These are phyloP conservation scores for Candida sphagnicola DNA, from an alignment of 805 yeast species.

Conservation along the genomic window DNA sequence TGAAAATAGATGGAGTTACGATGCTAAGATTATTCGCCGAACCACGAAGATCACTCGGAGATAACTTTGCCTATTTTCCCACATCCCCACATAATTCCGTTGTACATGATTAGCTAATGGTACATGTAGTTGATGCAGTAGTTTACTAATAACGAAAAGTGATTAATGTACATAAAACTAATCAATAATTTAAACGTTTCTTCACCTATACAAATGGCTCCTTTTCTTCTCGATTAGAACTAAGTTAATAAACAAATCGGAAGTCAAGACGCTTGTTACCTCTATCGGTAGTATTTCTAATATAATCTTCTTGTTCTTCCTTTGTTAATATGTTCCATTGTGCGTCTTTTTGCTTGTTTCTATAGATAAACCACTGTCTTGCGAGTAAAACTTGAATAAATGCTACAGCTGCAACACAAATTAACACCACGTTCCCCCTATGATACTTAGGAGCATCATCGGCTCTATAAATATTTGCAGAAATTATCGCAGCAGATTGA, in stretches of 20 bases:
- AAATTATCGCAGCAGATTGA: constrained; percentile 53
- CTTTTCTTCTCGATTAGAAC: too few relatives aligned
- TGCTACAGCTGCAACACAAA: constrained; percentile 30
- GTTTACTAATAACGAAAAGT: too few relatives aligned
- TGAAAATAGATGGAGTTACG: too few relatives aligned
- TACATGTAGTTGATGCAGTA: too few relatives aligned
- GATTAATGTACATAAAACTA: too few relatives aligned
- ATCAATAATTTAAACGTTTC: too few relatives aligned
- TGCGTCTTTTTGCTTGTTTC: constrained; percentile 42
- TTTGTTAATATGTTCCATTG: constrained; percentile 49
- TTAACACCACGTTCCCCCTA: constrained; percentile 48
- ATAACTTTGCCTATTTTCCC: too few relatives aligned
- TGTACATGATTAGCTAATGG: too few relatives aligned
- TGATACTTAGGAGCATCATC: constrained; percentile 59
- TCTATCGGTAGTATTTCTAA: constrained; percentile 40
- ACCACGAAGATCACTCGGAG: too few relatives aligned
- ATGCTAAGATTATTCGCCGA: too few relatives aligned
- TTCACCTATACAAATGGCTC: too few relatives aligned
- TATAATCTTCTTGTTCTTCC: constrained; percentile 50
- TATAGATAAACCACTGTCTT: constrained; percentile 34
- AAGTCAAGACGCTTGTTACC: constrained; percentile 60
- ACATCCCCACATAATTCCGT: too few relatives aligned
- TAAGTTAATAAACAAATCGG: constrained; percentile 25
- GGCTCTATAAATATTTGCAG: constrained; percentile 52
- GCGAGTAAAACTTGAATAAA: constrained; percentile 23